These are phyloP conservation scores for Pterocarpus santalinus DNA, from an alignment of 306 rosid species.

Conservation along the genomic window DNA sequence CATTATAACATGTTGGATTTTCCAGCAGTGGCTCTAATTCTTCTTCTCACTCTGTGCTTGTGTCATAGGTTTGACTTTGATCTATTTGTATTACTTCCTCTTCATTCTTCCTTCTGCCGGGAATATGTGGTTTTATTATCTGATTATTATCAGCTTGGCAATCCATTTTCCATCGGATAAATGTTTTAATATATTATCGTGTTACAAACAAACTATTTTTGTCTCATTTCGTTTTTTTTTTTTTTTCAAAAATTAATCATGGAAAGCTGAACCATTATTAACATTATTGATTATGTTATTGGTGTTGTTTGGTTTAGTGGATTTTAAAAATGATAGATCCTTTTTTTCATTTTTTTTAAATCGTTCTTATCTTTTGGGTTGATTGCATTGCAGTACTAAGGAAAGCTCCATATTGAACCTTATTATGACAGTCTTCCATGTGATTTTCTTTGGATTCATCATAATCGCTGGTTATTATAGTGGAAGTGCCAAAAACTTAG, in stretches of 20 bases:
- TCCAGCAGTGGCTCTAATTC: constrained; percentile 88
- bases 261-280: constrained; percentile 32
- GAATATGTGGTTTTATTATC: too few relatives aligned
- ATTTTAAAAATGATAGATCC: constrained; percentile 55
- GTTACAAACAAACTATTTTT: constrained; percentile 31
- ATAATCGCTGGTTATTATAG: constrained; percentile 74
- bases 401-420: constrained; percentile 90
- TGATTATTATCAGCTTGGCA: too few relatives aligned
- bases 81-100: constrained; percentile 11
- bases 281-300: background rate
- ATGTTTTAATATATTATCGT: constrained; percentile 42
- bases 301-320: constrained; percentile 36
- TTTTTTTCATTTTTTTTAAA: background rate
- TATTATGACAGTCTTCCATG: constrained; percentile 86
- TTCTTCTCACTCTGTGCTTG: constrained; percentile 86
- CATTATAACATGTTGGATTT: constrained; percentile 84
- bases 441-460: constrained; percentile 88
- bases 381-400: constrained; percentile 85
- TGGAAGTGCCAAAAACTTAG: constrained; percentile 76
- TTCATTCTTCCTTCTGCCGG: background rate
- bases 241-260: background rate
- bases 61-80: constrained; percentile 74
- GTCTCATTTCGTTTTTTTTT: constrained; percentile 1
- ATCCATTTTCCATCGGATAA: constrained; percentile 30
- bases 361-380: background rate